Base-by-base conservation (phyloP, 768 basidiomycete species). In the Suillus luteus region DNA sequence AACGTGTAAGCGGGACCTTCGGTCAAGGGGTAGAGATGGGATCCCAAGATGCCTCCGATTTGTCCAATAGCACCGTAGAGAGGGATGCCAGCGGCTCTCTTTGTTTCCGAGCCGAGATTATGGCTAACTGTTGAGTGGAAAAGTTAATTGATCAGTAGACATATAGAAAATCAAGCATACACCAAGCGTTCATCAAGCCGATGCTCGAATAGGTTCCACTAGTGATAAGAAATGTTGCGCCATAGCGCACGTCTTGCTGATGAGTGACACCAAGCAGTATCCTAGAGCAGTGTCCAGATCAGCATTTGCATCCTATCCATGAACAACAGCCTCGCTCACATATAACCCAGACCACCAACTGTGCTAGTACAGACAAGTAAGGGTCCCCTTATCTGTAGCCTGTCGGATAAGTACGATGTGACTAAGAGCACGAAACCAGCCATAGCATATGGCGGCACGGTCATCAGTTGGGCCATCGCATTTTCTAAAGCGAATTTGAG, bases 391-490 rank as follows among this genome's bases (percentile, higher is more conserved):
- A 71, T 76, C 63, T 80, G 79, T 1, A 80, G 72, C 64, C 79
- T 74, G 66, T 84, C 82, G 6, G 85, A 82, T 22, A 64, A 64
- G 64, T 79, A 84, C 1, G 78, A 80, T 10, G 72, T 60, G 14
- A 69, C 35, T 58, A 79, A 66, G 11, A 83, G 67, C 41, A 82
- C 70, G 12, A 76, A 60, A 11, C 81, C 72, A 1, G 79, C 78
- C 4, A 78, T 76, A 7, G 82, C 81, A 65, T 86, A 85, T 10
- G 85, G 85, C 8, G 85, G 83, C 12, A 85, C 84, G 6, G 83
- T 83, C 67, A 84, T 77, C 1, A 85, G 71, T 66, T 85, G 83
- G 0, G 80, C 79, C 51, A 81, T 64, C 4, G 82, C 83, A 57
- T 77, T 69, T 17, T 79, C 82, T 72, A 38, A 37, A 12, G 24